Evolutionary conservation across 768 basidiomycete genomes (phyloP).

Genomic region (Jaapia argillacea): DNA sequence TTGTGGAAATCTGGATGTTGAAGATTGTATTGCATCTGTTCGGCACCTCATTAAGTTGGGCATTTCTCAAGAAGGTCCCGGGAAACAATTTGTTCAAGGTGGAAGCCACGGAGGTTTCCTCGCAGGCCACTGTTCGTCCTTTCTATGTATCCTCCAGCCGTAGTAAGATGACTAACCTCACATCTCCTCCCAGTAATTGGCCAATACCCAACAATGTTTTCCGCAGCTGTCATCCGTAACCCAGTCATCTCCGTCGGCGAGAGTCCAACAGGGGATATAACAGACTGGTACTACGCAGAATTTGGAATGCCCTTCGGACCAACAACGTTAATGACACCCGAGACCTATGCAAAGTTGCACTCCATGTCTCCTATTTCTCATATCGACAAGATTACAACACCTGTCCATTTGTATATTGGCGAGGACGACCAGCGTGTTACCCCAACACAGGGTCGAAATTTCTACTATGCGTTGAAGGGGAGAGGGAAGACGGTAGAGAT

Average conservation of each 20-base stretch:
- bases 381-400: constrained; percentile 37
- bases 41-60: constrained; percentile 39
- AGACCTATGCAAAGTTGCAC: constrained; percentile 33
- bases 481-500: constrained; percentile 36
- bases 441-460: constrained; percentile 48
- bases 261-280: constrained; percentile 48
- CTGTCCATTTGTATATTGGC: constrained; percentile 52
- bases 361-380: constrained; percentile 43
- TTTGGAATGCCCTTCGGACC: constrained; percentile 26
- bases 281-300: constrained; percentile 51
- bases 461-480: constrained; percentile 58
- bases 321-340: constrained; percentile 30
- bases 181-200: constrained; percentile 48
- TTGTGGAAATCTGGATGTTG: constrained; percentile 57
- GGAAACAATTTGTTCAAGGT: constrained; percentile 46
- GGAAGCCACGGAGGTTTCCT: constrained; percentile 71
- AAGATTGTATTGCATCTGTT: constrained; percentile 49
- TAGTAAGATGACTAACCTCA: too few relatives aligned
- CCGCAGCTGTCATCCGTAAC: constrained; percentile 55
- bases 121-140: constrained; percentile 45
- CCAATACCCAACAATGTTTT: constrained; percentile 49
- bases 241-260: constrained; percentile 59
- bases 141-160: too few relatives aligned
- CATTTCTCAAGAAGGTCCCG: constrained; percentile 35
- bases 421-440: constrained; percentile 52